Evolutionary conservation across 768 basidiomycete species (phyloP).

Genomic region (Astraeus odoratus): DNA sequence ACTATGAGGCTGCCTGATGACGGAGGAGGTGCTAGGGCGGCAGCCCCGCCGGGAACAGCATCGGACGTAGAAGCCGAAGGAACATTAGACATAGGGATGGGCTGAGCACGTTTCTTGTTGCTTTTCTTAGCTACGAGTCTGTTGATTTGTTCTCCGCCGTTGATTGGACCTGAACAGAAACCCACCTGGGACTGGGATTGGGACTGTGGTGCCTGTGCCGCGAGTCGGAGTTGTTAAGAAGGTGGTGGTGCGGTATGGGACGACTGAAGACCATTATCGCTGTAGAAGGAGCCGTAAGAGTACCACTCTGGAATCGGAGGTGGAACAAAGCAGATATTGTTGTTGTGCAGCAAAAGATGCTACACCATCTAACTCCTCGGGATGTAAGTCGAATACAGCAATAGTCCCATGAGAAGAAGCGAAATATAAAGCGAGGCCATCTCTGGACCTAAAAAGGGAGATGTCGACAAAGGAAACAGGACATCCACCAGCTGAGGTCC

Average conservation of each 20-base stretch:
- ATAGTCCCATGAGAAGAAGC: slow-evolving; percentile 96
- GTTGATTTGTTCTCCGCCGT: slow-evolving; percentile 57
- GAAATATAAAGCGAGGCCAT: slow-evolving; percentile 88
- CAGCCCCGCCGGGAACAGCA: slow-evolving; percentile 1
- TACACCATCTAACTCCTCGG: slow-evolving; percentile 75
- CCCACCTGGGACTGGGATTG: slow-evolving; percentile 27
- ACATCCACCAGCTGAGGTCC: slow-evolving; percentile 85
- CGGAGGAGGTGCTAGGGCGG: background rate
- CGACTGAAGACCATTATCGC: slow-evolving; percentile 16
- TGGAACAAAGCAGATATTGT: slow-evolving; percentile 66
- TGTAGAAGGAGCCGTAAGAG: slow-evolving; percentile 41
- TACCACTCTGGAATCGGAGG: slow-evolving; percentile 67
- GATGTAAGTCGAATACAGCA: slow-evolving; percentile 78
- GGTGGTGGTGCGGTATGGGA: slow-evolving; percentile 42
- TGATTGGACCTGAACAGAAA: slow-evolving; percentile 32
- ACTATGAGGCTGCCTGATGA: background rate
- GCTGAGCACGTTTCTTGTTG: slow-evolving; percentile 60
- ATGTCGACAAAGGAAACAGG: background rate
- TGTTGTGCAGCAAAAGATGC: slow-evolving; percentile 67
- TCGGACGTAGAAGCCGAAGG: slow-evolving; percentile 29
- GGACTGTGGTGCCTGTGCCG: slow-evolving; percentile 24
- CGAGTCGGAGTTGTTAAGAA: slow-evolving; percentile 32
- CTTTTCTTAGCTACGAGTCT: slow-evolving; percentile 70
- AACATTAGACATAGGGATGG: slow-evolving; percentile 31
- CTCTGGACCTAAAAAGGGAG: slow-evolving; percentile 63